A percentile compares a stretch with the other conserved stretches of the same genome.
These are phyloP conservation scores for Diaporthe sp. DNA, from an alignment of 2,329 filamentous ascomycete genomes.

Conservation along the genomic window DNA sequence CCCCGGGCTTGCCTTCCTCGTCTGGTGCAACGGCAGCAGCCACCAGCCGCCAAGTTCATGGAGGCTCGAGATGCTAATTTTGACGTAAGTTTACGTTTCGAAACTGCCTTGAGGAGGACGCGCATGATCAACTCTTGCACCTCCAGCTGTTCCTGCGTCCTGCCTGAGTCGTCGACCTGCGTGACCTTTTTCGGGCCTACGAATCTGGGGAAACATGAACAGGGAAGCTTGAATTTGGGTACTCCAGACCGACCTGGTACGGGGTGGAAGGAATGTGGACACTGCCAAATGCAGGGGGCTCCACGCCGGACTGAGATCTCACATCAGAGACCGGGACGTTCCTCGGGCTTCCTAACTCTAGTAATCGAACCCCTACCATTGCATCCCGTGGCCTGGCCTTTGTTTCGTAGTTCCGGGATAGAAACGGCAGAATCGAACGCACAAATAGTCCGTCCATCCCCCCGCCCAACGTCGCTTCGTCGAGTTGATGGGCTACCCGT, in stretches of 20 bases:
- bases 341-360: neutral
- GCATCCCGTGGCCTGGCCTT: slow-evolving; percentile 16
- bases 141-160: slow-evolving; percentile 16
- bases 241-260: neutral
- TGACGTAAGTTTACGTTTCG: slow-evolving; percentile 32
- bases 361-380: slow-evolving; percentile 2
- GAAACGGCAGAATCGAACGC: slow-evolving; percentile 20
- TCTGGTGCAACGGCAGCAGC: neutral
- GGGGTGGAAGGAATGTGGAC: slow-evolving; percentile 22
- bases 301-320: slow-evolving; percentile 29
- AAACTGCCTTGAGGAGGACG: slow-evolving; percentile 1
- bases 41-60: slow-evolving; percentile 13
- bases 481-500: neutral
- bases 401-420: slow-evolving; percentile 15
- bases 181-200: neutral
- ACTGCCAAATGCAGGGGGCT: slow-evolving; percentile 27
- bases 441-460: neutral
- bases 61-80: slow-evolving; percentile 16
- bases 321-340: slow-evolving; percentile 17
- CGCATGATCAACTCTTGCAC: slow-evolving; percentile 23
- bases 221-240: neutral
- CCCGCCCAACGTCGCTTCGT: neutral
- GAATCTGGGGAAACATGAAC: slow-evolving; percentile 12
- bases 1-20: slow-evolving; percentile 8
- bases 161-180: slow-evolving; percentile 15